Evolutionary conservation across 1,139 yeast genomes (phyloP), one percentile per base, ranked within the genome.

Genomic region (Lizanozyma gosingica): DNA sequence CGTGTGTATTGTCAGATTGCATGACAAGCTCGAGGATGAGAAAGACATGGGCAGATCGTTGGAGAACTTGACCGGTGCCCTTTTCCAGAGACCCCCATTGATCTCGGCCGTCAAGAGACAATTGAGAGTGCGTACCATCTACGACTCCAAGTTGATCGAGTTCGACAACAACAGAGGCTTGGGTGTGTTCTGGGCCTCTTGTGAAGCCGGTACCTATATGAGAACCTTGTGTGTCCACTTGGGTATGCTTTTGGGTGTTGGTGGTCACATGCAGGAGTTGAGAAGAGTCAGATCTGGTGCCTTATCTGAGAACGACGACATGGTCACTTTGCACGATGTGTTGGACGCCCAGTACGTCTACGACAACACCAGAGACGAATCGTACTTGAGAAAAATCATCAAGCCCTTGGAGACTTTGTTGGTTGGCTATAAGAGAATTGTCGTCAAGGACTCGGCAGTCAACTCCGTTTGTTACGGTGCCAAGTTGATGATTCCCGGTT

Each of bases 151-250:
- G 52, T 74, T 92, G 62, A 80, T 90, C 55, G 98, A 92, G 68
- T 92, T 92, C 58, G 98, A 92, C 67, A 86, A 88, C 69, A 90
- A 92, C 69, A 83, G 97, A 67, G 94, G 94, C 55, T 76, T 92
- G 50, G 95, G 95, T 70, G 97, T 92, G 34, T 92, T 92, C 74
- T 92, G 98, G 98, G 97, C 97, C 45, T 84, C 95, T 37, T 92
- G 98, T 78, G 98, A 92, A 74, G 98, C 98, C 47, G 98, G 98
- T 67, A 92, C 98, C 48, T 92, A 92, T 71, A 92, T 92, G 96
- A 85, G 98, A 79, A 92, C 98, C 41, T 73, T 92, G 56, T 92
- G 98, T 81, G 98, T 92, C 46, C 98, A 92, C 66, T 73, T 92
- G 59, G 98, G 98, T 72, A 90, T 92, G 95, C 75, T 92, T 47